phyloP scores from a whole-genome alignment of 306 rosid genomes.

The Phaseolus lunatus region DNA sequence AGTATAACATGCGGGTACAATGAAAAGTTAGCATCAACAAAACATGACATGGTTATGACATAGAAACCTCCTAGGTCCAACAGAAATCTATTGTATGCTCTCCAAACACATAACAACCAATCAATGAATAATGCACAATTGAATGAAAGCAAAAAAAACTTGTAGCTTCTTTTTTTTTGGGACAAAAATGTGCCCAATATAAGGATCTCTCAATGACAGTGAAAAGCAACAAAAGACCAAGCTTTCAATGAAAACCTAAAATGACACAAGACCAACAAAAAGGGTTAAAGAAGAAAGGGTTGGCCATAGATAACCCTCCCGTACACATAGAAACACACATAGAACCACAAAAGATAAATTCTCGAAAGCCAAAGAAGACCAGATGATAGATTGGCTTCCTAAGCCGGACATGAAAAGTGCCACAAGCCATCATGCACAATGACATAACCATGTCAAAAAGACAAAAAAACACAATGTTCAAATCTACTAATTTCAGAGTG shows the following conservation, averaged over 20 bases:
- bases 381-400: slow-evolving; percentile 12
- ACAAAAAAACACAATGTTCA: not conserved
- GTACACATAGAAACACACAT: slow-evolving; percentile 4
- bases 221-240: not conserved
- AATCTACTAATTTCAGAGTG: slow-evolving; percentile 20
- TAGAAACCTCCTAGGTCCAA: not conserved
- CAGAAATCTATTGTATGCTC: not conserved
- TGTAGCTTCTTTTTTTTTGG: not conserved
- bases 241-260: slow-evolving; percentile 1
- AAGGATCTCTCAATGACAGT: slow-evolving; percentile 14
- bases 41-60: slow-evolving; percentile 14
- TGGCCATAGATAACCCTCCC: not conserved
- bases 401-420: slow-evolving; percentile 3
- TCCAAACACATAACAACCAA: not conserved
- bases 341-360: slow-evolving; percentile 15
- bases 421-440: slow-evolving; percentile 28
- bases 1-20: not conserved
- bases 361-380: not conserved
- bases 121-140: slow-evolving; percentile 21
- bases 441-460: slow-evolving; percentile 1
- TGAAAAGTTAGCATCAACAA: slow-evolving; percentile 6
- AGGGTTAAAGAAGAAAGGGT: slow-evolving; percentile 19
- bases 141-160: slow-evolving; percentile 12
- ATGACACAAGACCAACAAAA: not conserved
- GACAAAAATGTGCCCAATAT: not conserved